Evolutionary conservation across 768 basidiomycete genomes (phyloP).

Genomic region (Auricularia cornea): DNA sequence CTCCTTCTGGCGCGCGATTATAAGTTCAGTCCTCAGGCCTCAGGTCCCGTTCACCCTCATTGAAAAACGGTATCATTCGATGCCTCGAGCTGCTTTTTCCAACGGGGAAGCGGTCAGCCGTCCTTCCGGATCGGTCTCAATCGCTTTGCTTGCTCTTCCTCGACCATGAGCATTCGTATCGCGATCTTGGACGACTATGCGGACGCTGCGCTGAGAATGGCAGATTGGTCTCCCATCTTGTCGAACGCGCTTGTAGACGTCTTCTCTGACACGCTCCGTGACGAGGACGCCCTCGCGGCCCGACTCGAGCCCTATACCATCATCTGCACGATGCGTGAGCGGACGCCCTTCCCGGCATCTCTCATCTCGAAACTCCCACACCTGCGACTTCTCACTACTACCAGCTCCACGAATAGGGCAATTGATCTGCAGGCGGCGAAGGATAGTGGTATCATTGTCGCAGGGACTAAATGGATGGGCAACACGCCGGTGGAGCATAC

Average conservation of each 20-base stretch:
- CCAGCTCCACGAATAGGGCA: constrained; percentile 39
- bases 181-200: constrained; percentile 61
- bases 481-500: constrained; percentile 54
- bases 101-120: too few species aligned
- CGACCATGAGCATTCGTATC: constrained; percentile 23
- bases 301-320: constrained; percentile 46
- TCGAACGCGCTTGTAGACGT: constrained; percentile 34
- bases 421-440: constrained; percentile 43
- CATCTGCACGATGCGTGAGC: constrained; percentile 58
- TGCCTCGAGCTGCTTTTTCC: too few species aligned
- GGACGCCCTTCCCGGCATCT: constrained; percentile 45
- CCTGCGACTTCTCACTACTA: constrained; percentile 52
- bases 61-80: too few species aligned
- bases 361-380: constrained; percentile 50
- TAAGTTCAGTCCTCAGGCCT: too few species aligned
- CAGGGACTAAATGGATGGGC: constrained; percentile 37
- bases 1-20: too few species aligned
- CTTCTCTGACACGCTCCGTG: constrained; percentile 43
- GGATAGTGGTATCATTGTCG: constrained; percentile 41
- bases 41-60: too few species aligned
- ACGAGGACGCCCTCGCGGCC: constrained; percentile 41
- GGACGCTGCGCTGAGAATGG: constrained; percentile 37
- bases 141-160: too few species aligned
- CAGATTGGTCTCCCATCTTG: constrained; percentile 45
- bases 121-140: too few species aligned